Base-by-base conservation (phyloP, 2,329 filamentous ascomycete genomes). In the Cryphonectria naterciae region DNA sequence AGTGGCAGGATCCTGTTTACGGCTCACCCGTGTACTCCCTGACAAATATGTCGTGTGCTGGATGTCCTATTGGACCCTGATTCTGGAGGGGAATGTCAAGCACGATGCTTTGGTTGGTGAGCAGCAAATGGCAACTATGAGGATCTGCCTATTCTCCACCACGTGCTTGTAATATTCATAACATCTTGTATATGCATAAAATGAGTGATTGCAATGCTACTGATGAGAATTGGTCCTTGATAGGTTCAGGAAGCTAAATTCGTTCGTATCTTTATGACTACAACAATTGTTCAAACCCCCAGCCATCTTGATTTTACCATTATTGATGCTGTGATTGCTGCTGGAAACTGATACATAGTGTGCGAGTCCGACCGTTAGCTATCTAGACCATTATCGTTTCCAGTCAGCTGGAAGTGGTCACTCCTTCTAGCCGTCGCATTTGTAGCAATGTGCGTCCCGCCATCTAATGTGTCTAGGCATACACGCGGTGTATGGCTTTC, bases 21-120 rank as follows among this genome's bases (percentile, higher is more conserved):
- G 64, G 28, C 28, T 54, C 64, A 8, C 64, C 43, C 4, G 32
- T 19, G 15, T 66, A 39, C n/a, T 22, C 32, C 10, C 35, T 49
- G 22, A 66, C 64, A 8, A 54, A 66, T 15, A 54, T 66, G 22
- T 66, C 64, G 13, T 66, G 64, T 56, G 37, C 35, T 17, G 64
- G 49, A 35, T 66, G 64, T 56, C 64, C 64, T 39, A 32, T 49
- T 15, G 64, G 64, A n/a, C 22, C 43, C 1, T 54, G 28, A 25
- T 17, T 32, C 2, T 35, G 19, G 58, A 39, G 28, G 25, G 10
- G 25, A 58, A 15, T n/a, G 8, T 17, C 13, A 8, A 32, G 54
- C 25, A 28, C 2, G 54, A 58, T 11, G 54, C 7, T 32, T 19
- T 19, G 54, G 13, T 19, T 3, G 5, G 15, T 28, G 54, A 58